Conservation (phyloP, 225 moss, liverwort and hornwort genomes). For the Bryoerythrophyllum caledonicum region DNA sequence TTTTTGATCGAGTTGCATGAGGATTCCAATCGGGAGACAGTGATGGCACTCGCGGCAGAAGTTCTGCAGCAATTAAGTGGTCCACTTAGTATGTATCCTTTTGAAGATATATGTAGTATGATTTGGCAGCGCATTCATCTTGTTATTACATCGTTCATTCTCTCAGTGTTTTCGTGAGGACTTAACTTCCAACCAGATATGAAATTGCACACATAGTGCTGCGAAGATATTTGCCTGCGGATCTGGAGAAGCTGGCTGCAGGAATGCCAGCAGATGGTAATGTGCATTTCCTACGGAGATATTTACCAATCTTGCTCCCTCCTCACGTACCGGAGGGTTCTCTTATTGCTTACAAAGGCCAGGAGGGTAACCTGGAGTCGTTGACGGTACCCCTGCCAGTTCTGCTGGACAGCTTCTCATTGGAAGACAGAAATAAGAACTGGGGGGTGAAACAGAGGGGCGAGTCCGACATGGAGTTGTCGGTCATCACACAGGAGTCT, state of each 20-base stretch:
- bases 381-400: slow-evolving; percentile 51
- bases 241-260: slow-evolving; percentile 42
- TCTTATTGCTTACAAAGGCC: slow-evolving; percentile 7
- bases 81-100: slow-evolving; percentile 63
- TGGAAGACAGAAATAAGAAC: slow-evolving; percentile 13
- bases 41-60: slow-evolving; percentile 37
- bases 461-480: slow-evolving; percentile 5
- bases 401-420: slow-evolving; percentile 26
- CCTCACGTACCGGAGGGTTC: slow-evolving; percentile 24
- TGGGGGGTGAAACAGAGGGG: slow-evolving; percentile 1
- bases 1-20: slow-evolving; percentile 23
- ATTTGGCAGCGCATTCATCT: slow-evolving; percentile 10
- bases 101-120: slow-evolving; percentile 1
- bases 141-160: slow-evolving; percentile 1
- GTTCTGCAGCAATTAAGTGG: slow-evolving; percentile 32
- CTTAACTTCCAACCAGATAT: slow-evolving; percentile 56
- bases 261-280: slow-evolving; percentile 64
- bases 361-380: slow-evolving; percentile 21
- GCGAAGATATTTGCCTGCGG: slow-evolving; percentile 53
- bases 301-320: slow-evolving; percentile 41
- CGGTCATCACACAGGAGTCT: slow-evolving; percentile 15
- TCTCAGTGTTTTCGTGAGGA: not conserved
- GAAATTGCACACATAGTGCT: slow-evolving; percentile 74
- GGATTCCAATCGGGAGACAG: slow-evolving; percentile 29
- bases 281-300: slow-evolving; percentile 29